phyloP scores from a whole-genome alignment of 2,329 filamentous ascomycete species.

The Pseudogymnoascus sp. region DNA sequence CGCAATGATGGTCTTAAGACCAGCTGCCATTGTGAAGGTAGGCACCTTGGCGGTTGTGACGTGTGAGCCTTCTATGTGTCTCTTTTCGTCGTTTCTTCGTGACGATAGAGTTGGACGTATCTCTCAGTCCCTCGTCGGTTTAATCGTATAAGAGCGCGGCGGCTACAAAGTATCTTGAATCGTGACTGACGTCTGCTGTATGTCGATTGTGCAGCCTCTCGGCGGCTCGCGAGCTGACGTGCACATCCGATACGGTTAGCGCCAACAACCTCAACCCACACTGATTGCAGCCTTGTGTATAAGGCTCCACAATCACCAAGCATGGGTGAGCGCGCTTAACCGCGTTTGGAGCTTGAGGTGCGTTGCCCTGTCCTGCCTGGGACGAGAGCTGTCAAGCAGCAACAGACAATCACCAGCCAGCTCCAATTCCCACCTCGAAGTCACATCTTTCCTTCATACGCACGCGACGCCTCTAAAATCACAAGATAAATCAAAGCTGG shows the following conservation, averaged over 20 bases:
- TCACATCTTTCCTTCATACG: background rate
- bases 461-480: background rate
- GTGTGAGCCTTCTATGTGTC: background rate
- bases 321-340: conserved; percentile 7
- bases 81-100: conserved; percentile 1
- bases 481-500: conserved; percentile 1
- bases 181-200: conserved; percentile 5
- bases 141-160: background rate
- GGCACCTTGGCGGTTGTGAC: conserved; percentile 14
- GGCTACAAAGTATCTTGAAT: background rate
- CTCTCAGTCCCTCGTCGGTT: background rate
- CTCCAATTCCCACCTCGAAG: background rate
- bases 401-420: conserved; percentile 1
- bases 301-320: background rate
- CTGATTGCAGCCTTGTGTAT: background rate
- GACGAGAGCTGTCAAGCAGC: conserved; percentile 4
- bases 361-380: conserved; percentile 9
- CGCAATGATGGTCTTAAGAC: conserved; percentile 97
- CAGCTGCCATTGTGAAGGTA: conserved; percentile 54
- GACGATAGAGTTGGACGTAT: background rate
- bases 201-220: conserved; percentile 8
- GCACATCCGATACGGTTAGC: conserved; percentile 1
- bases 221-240: conserved; percentile 7
- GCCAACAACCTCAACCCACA: background rate
- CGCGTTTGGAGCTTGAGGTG: conserved; percentile 9